A percentile compares a stretch with the other conserved stretches of the same genome.
These are phyloP conservation scores for Naganishia albida DNA, from an alignment of 1,284 basidiomycete species.

Conservation along the genomic window DNA sequence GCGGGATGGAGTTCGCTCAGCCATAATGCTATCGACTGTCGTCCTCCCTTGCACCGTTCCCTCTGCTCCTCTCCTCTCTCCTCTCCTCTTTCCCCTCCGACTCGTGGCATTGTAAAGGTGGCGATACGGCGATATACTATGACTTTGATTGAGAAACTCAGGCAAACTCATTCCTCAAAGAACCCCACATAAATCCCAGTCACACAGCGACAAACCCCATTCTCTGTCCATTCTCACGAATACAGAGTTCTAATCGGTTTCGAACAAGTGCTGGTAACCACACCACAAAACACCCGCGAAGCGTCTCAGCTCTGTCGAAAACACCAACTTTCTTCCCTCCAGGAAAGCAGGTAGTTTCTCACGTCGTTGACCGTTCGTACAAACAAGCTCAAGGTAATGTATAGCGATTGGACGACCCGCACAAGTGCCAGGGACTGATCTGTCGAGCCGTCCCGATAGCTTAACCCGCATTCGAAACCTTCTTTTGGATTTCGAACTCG, in stretches of 20 bases:
- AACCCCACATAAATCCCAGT: slow-evolving; percentile 30
- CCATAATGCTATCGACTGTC: slow-evolving; percentile 1
- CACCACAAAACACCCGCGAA: background rate
- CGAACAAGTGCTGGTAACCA: slow-evolving; percentile 25
- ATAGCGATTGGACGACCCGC: background rate
- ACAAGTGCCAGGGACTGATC: background rate
- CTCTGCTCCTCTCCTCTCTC: slow-evolving; percentile 20
- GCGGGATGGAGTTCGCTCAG: background rate
- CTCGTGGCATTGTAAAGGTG: slow-evolving; percentile 8
- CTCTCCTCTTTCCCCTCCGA: slow-evolving; percentile 1
- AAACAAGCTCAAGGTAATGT: slow-evolving; percentile 24
- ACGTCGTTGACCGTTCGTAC: slow-evolving; percentile 5
- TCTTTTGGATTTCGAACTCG: slow-evolving; percentile 10
- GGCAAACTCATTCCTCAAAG: slow-evolving; percentile 8
- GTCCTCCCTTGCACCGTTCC: slow-evolving; percentile 1
- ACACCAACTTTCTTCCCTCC: slow-evolving; percentile 26
- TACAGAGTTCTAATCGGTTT: slow-evolving; percentile 17
- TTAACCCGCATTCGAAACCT: background rate
- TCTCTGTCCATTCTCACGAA: slow-evolving; percentile 24
- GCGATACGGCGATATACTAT: slow-evolving; percentile 8
- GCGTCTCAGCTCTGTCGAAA: slow-evolving; percentile 1
- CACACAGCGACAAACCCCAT: slow-evolving; percentile 23
- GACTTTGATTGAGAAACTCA: background rate
- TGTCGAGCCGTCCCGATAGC: background rate
- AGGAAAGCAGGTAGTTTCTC: slow-evolving; percentile 17